Conservation (phyloP, 495 filamentous ascomycete genomes). For the Penicillium flavigenum region DNA sequence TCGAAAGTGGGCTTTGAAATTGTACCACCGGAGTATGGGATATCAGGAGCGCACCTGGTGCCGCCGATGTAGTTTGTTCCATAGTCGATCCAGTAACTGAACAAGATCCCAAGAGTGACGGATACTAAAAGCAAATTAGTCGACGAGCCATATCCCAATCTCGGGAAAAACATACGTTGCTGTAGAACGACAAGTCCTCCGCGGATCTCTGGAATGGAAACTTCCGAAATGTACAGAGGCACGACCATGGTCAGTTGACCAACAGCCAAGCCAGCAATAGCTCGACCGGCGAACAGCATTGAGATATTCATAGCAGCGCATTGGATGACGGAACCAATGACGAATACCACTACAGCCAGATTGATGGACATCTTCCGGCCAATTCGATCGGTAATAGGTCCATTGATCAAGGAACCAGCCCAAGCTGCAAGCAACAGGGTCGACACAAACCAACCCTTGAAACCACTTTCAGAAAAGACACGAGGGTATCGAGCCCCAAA, state of each 20-base stretch:
- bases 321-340: constrained; percentile 75
- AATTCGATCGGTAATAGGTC: constrained; percentile 70
- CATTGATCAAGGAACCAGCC: constrained; percentile 73
- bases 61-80: constrained; percentile 45
- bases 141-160: not conserved
- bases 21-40: constrained; percentile 70
- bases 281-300: constrained; percentile 71
- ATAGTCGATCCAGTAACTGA: constrained; percentile 84
- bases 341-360: constrained; percentile 69
- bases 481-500: constrained; percentile 58
- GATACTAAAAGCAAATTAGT: constrained; percentile 47
- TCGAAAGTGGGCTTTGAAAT: constrained; percentile 38
- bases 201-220: constrained; percentile 57
- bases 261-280: constrained; percentile 59
- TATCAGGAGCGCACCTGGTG: constrained; percentile 37
- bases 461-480: constrained; percentile 59
- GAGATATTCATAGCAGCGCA: constrained; percentile 53
- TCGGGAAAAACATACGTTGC: constrained; percentile 51
- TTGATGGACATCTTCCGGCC: constrained; percentile 75
- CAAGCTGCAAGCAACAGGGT: constrained; percentile 82
- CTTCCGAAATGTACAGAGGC: constrained; percentile 43
- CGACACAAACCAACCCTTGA: constrained; percentile 75
- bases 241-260: constrained; percentile 46
- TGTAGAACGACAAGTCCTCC: constrained; percentile 76
- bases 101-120: constrained; percentile 79